Evolutionary conservation across 768 basidiomycete genomes (phyloP), one percentile per base, ranked within the genome.

Genomic region (Tulasnella sp.): DNA sequence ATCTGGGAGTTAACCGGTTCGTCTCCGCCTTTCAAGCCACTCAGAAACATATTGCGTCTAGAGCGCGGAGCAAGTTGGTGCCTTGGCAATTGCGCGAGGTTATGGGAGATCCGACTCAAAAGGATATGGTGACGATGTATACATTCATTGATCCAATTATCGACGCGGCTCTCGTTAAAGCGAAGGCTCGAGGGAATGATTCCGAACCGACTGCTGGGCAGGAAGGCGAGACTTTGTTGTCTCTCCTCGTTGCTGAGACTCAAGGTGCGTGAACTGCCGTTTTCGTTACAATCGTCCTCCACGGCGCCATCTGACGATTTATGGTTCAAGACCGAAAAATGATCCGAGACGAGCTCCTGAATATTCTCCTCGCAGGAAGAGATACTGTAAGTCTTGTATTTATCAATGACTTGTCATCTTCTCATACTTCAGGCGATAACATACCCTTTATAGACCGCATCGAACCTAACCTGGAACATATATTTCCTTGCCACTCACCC

Each of bases 271-370:
- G n/a, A 15, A 51, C 11, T 9, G 32, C 1, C 48, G 7, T 50
- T 66, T 26, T n/a, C 3, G 41, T 56, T 47, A 51, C 9, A 17
- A 43, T 56, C 3, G 11, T 48, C 11, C 19, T n/a, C n/a, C n/a
- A n/a, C n/a, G n/a, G n/a, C n/a, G n/a, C n/a, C n/a, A n/a, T n/a
- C n/a, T n/a, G n/a, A n/a, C n/a, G n/a, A n/a, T n/a, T n/a, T n/a
- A n/a, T n/a, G n/a, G n/a, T 15, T n/a, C 61, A 21, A 89, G 87
- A 89, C 67, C 71, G 72, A 9, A 74, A 78, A 7, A 68, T 82
- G 45, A 85, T 91, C 54, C 80, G 85, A n/a, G 86, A 90, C 70
- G 85, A 90, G 63, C 70, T 89, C 10, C 75, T 90, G 49, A 90
- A 81, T 66, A 80, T 89, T 68, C 72, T 91, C 1, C 73, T 90